phyloP scores from a whole-genome alignment of 2,329 filamentous ascomycete genomes.

The Ophiostoma ulmi region DNA sequence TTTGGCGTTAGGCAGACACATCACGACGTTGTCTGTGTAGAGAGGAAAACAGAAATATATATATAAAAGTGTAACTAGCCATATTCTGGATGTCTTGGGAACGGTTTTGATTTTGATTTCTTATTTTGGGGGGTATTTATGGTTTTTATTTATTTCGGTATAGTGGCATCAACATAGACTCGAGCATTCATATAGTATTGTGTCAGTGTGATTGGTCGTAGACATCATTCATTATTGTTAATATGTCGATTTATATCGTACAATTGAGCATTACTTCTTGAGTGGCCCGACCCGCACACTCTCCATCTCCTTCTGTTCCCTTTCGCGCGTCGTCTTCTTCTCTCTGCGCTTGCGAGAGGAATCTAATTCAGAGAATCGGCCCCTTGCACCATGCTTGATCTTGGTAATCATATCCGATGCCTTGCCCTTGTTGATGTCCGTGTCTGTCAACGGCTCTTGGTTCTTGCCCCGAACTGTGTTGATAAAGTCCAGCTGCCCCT shows the following conservation, averaged over 20 bases:
- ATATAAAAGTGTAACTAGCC: slow-evolving; percentile 30
- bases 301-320: slow-evolving; percentile 43
- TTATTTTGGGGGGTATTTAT: background rate
- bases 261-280: background rate
- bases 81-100: background rate
- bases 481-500: slow-evolving; percentile 62
- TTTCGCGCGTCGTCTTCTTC: slow-evolving; percentile 36
- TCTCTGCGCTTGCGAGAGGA: slow-evolving; percentile 42
- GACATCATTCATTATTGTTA: background rate
- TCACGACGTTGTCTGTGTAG: background rate
- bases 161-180: slow-evolving; percentile 2
- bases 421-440: slow-evolving; percentile 68
- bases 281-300: slow-evolving; percentile 52
- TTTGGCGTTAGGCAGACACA: background rate
- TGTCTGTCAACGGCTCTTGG: slow-evolving; percentile 48
- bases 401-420: slow-evolving; percentile 91
- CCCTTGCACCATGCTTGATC: slow-evolving; percentile 74
- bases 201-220: background rate
- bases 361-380: slow-evolving; percentile 51
- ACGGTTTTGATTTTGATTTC: background rate
- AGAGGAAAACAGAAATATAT: background rate
- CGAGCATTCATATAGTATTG: background rate
- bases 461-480: slow-evolving; percentile 56
- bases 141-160: background rate
- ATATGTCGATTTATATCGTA: background rate